These are phyloP conservation scores for Marvania coccoides DNA, from an alignment of 139 green algal genomes.

Conservation along the genomic window DNA sequence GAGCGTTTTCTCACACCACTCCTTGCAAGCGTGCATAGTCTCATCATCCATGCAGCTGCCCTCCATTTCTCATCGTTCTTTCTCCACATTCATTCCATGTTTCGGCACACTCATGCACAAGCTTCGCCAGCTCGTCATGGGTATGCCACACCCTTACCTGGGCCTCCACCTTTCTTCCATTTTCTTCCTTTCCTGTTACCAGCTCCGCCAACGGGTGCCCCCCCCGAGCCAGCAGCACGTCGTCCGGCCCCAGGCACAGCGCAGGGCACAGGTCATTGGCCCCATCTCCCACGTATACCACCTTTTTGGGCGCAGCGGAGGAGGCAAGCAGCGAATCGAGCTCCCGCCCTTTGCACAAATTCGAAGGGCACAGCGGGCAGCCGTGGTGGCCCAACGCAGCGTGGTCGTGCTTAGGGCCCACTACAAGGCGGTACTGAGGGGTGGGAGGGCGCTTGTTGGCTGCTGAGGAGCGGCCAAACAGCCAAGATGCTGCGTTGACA, in stretches of 20 bases:
- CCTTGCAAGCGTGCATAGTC: no score
- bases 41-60: no score
- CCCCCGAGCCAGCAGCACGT: constrained; percentile 58
- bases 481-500: background rate
- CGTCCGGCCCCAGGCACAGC: constrained; percentile 44
- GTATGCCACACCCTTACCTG: constrained; percentile 31
- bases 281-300: constrained; percentile 71
- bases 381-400: constrained; percentile 22
- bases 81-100: background rate
- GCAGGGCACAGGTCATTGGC: constrained; percentile 74
- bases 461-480: background rate
- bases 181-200: background rate
- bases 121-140: constrained; percentile 41
- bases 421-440: constrained; percentile 5
- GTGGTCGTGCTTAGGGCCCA: constrained; percentile 8
- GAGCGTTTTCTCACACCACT: no score
- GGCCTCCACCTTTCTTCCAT: constrained; percentile 18
- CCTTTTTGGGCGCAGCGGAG: constrained; percentile 4
- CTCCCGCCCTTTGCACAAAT: constrained; percentile 78
- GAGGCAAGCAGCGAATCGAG: constrained; percentile 34
- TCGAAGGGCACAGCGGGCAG: constrained; percentile 64
- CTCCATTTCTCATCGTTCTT: no score
- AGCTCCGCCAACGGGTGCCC: constrained; percentile 9
- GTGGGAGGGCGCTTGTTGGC: background rate
- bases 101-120: constrained; percentile 3